These are phyloP conservation scores for Echeveria elegans DNA, from an alignment of 164 flowering plant genomes.

Conservation along the genomic window DNA sequence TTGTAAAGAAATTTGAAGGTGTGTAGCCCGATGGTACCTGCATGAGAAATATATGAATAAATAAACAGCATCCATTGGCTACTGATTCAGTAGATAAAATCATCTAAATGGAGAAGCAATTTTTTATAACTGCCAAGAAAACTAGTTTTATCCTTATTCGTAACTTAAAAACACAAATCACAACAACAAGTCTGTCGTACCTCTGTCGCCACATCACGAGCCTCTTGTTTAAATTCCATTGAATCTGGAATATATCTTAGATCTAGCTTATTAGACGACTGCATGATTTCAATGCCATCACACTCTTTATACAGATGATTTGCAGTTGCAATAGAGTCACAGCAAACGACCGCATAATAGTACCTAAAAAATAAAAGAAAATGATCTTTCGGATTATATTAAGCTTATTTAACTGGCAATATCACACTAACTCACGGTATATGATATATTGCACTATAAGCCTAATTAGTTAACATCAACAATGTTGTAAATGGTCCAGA, in stretches of 20 bases:
- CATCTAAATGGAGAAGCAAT: too few species aligned
- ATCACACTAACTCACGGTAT: too few species aligned
- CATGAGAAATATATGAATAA: not conserved
- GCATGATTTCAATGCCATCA: slow-evolving; percentile 81
- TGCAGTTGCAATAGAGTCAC: slow-evolving; percentile 83
- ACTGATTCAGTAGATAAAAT: not conserved
- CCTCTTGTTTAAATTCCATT: slow-evolving; percentile 74
- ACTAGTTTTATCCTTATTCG: too few species aligned
- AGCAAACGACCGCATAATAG: slow-evolving; percentile 83
- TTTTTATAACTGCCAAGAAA: too few species aligned
- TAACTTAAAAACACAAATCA: too few species aligned
- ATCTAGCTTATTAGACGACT: slow-evolving; percentile 78
- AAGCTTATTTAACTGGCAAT: too few species aligned
- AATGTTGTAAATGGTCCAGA: too few species aligned
- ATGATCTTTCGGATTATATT: not conserved
- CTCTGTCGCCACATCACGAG: slow-evolving; percentile 85
- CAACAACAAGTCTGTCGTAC: slow-evolving; percentile 25
- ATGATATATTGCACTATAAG: not conserved
- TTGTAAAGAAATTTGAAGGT: slow-evolving; percentile 60
- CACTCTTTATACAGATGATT: slow-evolving; percentile 71
- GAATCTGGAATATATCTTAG: slow-evolving; percentile 87
- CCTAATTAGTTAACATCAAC: not conserved
- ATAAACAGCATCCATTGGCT: not conserved
- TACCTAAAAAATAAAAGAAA: slow-evolving; percentile 36
- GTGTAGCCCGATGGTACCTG: slow-evolving; percentile 74